Evolutionary conservation across 2,329 filamentous ascomycete genomes (phyloP).

Genomic region (Graphiopsis chlorocephala): DNA sequence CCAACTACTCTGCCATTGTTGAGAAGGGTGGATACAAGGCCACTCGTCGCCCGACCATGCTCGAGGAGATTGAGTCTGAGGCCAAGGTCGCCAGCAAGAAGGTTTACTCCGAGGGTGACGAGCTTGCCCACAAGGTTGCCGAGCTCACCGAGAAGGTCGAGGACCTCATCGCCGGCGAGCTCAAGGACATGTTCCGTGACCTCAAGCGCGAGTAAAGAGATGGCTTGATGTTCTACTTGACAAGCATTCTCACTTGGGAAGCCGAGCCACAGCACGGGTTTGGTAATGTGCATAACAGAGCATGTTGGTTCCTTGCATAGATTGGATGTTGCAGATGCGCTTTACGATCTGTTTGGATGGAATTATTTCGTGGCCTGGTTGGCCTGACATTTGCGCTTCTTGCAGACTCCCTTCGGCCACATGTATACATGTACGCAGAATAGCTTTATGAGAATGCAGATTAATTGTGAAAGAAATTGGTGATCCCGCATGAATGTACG

Average conservation of each 20-base stretch:
- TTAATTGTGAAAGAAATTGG: not conserved
- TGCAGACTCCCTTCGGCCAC: not conserved
- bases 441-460: not conserved
- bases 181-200: conserved; percentile 48
- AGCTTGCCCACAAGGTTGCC: conserved; percentile 48
- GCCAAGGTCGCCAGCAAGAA: conserved; percentile 42
- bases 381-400: not conserved
- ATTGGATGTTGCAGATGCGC: conserved; percentile 3
- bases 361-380: not conserved
- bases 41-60: conserved; percentile 58
- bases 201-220: conserved; percentile 17
- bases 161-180: conserved; percentile 48
- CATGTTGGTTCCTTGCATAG: conserved; percentile 6
- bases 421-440: conserved; percentile 11
- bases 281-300: conserved; percentile 4
- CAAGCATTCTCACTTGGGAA: not conserved
- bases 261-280: conserved; percentile 4
- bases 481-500: not conserved
- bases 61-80: conserved; percentile 37
- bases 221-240: not conserved
- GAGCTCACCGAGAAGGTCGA: conserved; percentile 44
- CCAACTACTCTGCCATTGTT: conserved; percentile 67
- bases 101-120: conserved; percentile 35
- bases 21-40: conserved; percentile 38
- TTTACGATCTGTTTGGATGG: conserved; percentile 7